A percentile compares a stretch with the other conserved stretches of the same genome.
Evolutionary conservation across 306 rosid genomes (phyloP).

Genomic region (Ormosia semicastrata): DNA sequence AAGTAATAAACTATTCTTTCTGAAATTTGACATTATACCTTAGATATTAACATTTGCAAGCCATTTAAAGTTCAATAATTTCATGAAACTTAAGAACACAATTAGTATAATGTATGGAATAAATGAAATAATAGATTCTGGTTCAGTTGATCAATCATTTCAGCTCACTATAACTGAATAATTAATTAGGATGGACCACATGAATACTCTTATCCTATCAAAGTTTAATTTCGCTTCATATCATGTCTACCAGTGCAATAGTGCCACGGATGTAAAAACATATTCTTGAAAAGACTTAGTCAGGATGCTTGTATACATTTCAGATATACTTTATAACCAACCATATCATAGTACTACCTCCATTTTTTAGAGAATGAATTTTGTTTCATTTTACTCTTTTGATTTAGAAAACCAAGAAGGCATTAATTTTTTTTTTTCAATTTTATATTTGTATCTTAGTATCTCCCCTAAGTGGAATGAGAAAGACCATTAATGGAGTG

Average conservation of each 20-base stretch:
- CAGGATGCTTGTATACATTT: background rate
- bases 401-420: too few relatives aligned
- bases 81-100: background rate
- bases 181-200: background rate
- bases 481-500: too few relatives aligned
- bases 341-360: background rate
- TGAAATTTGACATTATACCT: background rate
- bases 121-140: background rate
- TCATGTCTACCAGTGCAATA: background rate
- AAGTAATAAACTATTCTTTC: background rate
- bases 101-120: background rate
- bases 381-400: too few relatives aligned
- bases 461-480: too few relatives aligned
- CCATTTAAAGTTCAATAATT: background rate
- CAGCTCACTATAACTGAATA: background rate
- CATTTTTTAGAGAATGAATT: too few relatives aligned
- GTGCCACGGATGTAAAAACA: background rate
- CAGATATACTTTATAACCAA: background rate
- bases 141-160: background rate
- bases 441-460: too few relatives aligned
- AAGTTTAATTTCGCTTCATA: background rate
- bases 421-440: too few relatives aligned
- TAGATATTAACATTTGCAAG: background rate
- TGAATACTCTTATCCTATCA: background rate
- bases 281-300: background rate